Evolutionary conservation across 169 alveolate species (phyloP).

Genomic region (Plasmodium relictum): DNA sequence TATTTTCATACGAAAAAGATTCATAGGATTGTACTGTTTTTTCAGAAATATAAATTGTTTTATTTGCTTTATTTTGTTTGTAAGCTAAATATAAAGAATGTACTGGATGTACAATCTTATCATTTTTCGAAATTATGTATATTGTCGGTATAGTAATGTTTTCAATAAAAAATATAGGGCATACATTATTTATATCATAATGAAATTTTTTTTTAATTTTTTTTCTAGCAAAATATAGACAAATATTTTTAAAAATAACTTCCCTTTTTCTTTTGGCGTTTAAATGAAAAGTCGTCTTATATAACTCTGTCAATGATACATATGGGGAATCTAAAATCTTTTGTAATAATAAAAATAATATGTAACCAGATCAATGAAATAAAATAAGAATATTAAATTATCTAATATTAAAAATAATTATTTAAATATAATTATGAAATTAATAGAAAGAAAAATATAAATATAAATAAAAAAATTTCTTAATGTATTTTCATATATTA

Average conservation of each 20-base stretch:
- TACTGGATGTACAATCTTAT: conserved; percentile 60
- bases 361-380: neutral
- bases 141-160: conserved; percentile 58
- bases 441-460: neutral
- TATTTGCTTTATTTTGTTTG: conserved; percentile 40
- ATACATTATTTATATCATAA: conserved; percentile 70
- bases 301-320: conserved; percentile 50
- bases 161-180: conserved; percentile 71
- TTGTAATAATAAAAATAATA: neutral
- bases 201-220: conserved; percentile 45
- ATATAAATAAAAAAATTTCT: too few species aligned
- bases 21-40: conserved; percentile 55
- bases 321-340: conserved; percentile 76
- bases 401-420: too few species aligned
- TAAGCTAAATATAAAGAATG: conserved; percentile 69
- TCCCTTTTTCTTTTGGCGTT: conserved; percentile 48
- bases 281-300: conserved; percentile 57
- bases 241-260: conserved; percentile 52
- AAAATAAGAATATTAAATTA: neutral
- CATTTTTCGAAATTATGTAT: conserved; percentile 53
- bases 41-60: conserved; percentile 50
- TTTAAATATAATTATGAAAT: too few species aligned
- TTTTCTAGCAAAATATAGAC: conserved; percentile 56
- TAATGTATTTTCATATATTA: conserved; percentile 1
- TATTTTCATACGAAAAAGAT: conserved; percentile 40